Conservation (phyloP, 2,329 filamentous ascomycete species). For the Leptodontidium sp. region DNA sequence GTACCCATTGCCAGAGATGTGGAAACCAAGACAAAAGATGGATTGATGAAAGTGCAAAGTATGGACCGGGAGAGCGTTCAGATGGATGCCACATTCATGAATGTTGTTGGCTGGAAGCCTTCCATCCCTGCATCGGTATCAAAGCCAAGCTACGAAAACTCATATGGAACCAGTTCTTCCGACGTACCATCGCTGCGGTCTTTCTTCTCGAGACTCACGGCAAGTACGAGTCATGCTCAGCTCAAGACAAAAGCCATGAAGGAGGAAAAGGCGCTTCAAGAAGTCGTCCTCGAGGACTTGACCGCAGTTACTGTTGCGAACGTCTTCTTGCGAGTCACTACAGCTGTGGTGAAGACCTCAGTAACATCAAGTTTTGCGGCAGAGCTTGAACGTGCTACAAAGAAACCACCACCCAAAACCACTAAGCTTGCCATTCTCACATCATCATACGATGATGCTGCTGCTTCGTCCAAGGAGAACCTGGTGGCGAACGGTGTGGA, state of each 20-base stretch:
- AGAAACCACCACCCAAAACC: constrained; percentile 91
- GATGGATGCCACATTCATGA: constrained; percentile 91
- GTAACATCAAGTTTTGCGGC: constrained; percentile 76
- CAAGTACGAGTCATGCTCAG: constrained; percentile 58
- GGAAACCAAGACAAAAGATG: constrained; percentile 83
- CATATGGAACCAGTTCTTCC: constrained; percentile 56
- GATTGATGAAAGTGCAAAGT: constrained; percentile 84
- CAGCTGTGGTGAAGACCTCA: constrained; percentile 80
- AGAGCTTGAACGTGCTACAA: constrained; percentile 93
- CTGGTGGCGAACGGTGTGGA: constrained; percentile 69
- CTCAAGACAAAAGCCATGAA: constrained; percentile 63
- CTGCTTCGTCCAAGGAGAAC: constrained; percentile 58
- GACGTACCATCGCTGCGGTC: constrained; percentile 72
- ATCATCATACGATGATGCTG: constrained; percentile 86
- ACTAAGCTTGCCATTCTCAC: constrained; percentile 89
- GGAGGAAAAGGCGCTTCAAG: constrained; percentile 70
- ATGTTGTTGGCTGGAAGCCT: constrained; percentile 83
- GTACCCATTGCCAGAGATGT: constrained; percentile 80
- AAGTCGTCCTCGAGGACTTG: constrained; percentile 73
- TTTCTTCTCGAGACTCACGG: constrained; percentile 83
- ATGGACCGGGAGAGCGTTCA: constrained; percentile 88
- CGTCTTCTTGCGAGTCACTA: constrained; percentile 89
- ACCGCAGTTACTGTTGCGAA: constrained; percentile 75
- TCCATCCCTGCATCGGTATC: constrained; percentile 53
- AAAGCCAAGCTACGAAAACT: constrained; percentile 40